Percentiles rank a stretch among this genome's conserved stretches.
Evolutionary conservation across 2,329 filamentous ascomycete species (phyloP).

Genomic region (Ophiocordyceps camponoti-saundersi): DNA sequence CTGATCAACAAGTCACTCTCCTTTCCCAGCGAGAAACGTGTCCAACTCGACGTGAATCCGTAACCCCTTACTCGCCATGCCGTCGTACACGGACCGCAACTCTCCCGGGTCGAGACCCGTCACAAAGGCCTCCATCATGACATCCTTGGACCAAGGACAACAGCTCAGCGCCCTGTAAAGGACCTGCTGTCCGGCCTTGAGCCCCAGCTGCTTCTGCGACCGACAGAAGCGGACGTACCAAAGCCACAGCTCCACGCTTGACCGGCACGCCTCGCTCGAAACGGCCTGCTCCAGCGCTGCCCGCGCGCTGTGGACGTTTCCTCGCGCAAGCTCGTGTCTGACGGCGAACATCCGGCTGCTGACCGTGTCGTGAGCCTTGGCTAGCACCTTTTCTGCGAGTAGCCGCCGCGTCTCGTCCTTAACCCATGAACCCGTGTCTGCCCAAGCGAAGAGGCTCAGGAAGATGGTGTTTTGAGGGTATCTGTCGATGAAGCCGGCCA

Average conservation of each 20-base stretch:
- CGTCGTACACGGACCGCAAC: conserved; percentile 28
- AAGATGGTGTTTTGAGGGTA: conserved; percentile 70
- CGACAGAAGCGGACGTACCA: conserved; percentile 31
- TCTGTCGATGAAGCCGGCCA: conserved; percentile 39
- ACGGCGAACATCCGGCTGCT: conserved; percentile 31
- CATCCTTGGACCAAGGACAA: conserved; percentile 31
- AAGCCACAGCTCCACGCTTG: conserved; percentile 28
- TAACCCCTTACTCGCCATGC: conserved; percentile 30
- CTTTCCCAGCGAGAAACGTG: conserved; percentile 23
- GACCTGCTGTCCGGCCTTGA: conserved; percentile 24
- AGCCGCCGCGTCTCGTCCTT: conserved; percentile 61
- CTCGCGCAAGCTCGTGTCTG: conserved; percentile 28
- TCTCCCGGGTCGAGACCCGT: conserved; percentile 30
- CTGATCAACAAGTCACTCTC: no score
- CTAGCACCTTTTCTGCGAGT: conserved; percentile 34
- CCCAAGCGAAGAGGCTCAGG: conserved; percentile 54
- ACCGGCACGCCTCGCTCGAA: conserved; percentile 18
- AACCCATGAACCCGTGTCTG: conserved; percentile 53
- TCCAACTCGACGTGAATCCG: conserved; percentile 34
- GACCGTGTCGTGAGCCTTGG: conserved; percentile 20
- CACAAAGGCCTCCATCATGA: conserved; percentile 34
- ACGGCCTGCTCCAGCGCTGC: conserved; percentile 37
- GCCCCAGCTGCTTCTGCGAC: conserved; percentile 17
- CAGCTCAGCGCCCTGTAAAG: conserved; percentile 28
- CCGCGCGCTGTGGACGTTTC: conserved; percentile 30